Percentiles rank a stretch among this genome's conserved stretches.
Evolutionary conservation across 805 yeast genomes (phyloP).

Genomic region (Myxozyma vanderwaltii): DNA sequence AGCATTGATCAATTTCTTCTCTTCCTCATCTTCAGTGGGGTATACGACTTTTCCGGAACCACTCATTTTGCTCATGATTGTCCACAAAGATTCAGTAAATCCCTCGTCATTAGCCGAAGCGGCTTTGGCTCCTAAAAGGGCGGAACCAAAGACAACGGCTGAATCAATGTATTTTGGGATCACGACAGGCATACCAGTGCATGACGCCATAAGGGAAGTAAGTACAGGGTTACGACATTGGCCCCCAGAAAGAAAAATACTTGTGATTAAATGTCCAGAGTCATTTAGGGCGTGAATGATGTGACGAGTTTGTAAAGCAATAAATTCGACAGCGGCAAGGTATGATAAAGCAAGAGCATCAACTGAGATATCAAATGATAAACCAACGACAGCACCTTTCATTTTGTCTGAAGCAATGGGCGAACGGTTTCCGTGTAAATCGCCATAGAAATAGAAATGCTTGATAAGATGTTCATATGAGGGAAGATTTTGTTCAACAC

Average conservation of each 20-base stretch:
- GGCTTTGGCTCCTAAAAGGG: constrained; percentile 92
- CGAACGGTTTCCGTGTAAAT: constrained; percentile 92
- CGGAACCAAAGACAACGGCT: constrained; percentile 95
- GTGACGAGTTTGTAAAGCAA: constrained; percentile 96
- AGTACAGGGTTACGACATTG: constrained; percentile 91
- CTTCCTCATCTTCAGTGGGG: constrained; percentile 65
- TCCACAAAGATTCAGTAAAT: constrained; percentile 58
- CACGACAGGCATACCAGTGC: constrained; percentile 87
- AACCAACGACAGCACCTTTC: constrained; percentile 92
- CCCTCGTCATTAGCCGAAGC: constrained; percentile 57
- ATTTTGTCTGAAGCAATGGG: constrained; percentile 96
- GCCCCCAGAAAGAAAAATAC: constrained; percentile 92
- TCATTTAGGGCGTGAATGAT: constrained; percentile 82
- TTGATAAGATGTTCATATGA: constrained; percentile 80
- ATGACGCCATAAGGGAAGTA: constrained; percentile 87
- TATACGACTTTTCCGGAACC: constrained; percentile 78
- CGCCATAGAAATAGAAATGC: constrained; percentile 91
- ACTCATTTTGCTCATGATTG: constrained; percentile 78
- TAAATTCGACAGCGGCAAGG: constrained; percentile 93
- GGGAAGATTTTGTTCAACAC: constrained; percentile 57
- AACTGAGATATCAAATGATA: constrained; percentile 83
- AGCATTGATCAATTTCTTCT: constrained; percentile 67
- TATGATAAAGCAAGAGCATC: constrained; percentile 84
- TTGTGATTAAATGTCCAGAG: constrained; percentile 73
- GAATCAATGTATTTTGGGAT: constrained; percentile 96